Conservation (phyloP, 371 early-diverging fungal genomes). For the Rhizopus arrhizus region DNA sequence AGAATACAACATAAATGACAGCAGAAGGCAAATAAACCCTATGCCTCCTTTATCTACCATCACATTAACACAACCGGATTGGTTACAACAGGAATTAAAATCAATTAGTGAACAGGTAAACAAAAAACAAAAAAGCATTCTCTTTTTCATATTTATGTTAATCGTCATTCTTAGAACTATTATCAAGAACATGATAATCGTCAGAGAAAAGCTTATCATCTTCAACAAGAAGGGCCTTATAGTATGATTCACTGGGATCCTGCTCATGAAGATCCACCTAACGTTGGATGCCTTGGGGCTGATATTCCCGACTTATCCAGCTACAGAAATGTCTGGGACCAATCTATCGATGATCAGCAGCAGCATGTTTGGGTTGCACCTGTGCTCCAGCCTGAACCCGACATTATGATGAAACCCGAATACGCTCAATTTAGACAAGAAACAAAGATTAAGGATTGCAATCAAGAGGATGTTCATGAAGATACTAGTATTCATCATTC, state of each 20-base stretch:
- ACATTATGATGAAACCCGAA: constrained; percentile 25
- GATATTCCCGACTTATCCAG: constrained; percentile 35
- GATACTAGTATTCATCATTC: no score
- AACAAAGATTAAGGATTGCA: no score
- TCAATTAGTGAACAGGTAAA: neutral
- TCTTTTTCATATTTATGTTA: no score
- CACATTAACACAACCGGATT: constrained; percentile 26
- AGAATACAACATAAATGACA: constrained; percentile 23
- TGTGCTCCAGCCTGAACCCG: constrained; percentile 24
- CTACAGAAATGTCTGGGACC: constrained; percentile 35
- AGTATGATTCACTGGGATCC: constrained; percentile 37
- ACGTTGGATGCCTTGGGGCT: constrained; percentile 23
- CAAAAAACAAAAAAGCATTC: no score
- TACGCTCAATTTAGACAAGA: constrained; percentile 19
- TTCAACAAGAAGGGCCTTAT: constrained; percentile 7
- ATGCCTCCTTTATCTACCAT: constrained; percentile 33
- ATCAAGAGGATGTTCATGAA: neutral
- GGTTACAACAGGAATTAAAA: constrained; percentile 16
- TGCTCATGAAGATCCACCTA: constrained; percentile 33
- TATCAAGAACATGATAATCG: no score
- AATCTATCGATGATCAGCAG: constrained; percentile 13
- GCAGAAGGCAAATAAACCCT: constrained; percentile 29
- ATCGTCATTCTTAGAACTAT: no score
- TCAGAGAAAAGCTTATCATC: no score
- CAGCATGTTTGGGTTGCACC: constrained; percentile 30